A percentile compares a stretch with the other conserved stretches of the same genome.
Evolutionary conservation across 306 rosid species (phyloP).

Genomic region (Cicer yamashitae): DNA sequence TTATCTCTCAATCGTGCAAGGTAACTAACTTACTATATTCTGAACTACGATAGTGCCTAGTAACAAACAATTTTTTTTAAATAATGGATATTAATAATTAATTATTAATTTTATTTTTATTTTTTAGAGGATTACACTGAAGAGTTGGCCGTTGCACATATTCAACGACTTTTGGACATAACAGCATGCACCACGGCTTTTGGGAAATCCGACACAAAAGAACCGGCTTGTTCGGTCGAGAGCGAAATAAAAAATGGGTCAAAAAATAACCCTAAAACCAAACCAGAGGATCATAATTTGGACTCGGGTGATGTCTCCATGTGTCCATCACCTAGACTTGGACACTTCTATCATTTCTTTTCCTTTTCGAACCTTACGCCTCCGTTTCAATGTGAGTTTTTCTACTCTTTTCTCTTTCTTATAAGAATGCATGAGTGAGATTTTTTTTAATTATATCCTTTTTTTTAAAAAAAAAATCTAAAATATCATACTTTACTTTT

Average conservation of each 20-base stretch:
- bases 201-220: conserved; percentile 58
- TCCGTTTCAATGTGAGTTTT: conserved; percentile 77
- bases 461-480: too few relatives aligned
- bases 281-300: conserved; percentile 44
- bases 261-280: conserved; percentile 39
- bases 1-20: conserved; percentile 74
- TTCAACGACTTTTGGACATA: conserved; percentile 85
- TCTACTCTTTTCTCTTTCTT: not conserved
- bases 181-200: conserved; percentile 80
- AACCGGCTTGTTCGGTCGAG: conserved; percentile 42
- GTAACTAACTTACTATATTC: conserved; percentile 45
- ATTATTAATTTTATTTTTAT: not conserved
- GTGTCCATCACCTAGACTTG: conserved; percentile 87
- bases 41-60: not conserved
- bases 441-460: too few relatives aligned
- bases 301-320: conserved; percentile 63
- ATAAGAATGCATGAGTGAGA: too few relatives aligned
- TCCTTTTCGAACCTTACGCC: conserved; percentile 86
- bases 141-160: conserved; percentile 68
- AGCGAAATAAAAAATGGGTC: conserved; percentile 47
- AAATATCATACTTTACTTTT: too few relatives aligned
- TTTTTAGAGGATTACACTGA: conserved; percentile 82
- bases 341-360: conserved; percentile 91
- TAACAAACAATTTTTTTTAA: too few relatives aligned
- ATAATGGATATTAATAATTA: not conserved